Evolutionary conservation across 2,329 filamentous ascomycete species (phyloP), one percentile per base, ranked within the genome.

Genomic region (Exophiala lecanii-corni): DNA sequence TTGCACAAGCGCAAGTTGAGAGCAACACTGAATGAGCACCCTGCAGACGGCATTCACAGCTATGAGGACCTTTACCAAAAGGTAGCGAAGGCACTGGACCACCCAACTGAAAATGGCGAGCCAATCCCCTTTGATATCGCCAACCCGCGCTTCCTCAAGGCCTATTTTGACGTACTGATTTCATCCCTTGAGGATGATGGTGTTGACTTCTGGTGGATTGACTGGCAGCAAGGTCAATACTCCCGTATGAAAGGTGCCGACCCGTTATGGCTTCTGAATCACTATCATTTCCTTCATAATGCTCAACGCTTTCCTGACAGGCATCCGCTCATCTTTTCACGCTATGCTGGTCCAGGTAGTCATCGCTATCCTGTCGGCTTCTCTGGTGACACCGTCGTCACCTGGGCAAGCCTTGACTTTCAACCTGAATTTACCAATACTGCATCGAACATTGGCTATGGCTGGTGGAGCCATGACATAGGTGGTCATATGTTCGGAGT

Each of bases 391-490:
- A 73, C 73, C 0, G 60, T 77, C 33, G 72, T 75, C 13, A 75
- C 75, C 0, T 83, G 79, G 79, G 72, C 67, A 0, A 78, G 75
- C 0, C 67, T 83, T 12, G 59, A 70, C 9, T 83, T 82, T 60
- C 80, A 83, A 57, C 78, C 79, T 4, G 78, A 83, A 54, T 83
- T 83, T 54, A 84, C 80, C 0, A 75, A 78, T 2, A 81, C 76
- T 0, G 76, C 79, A 0, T 79, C 76, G 6, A 83, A 84, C 58
- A 79, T 83, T 45, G 79, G 79, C 0, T 83, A 79, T 49, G 79
- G 78, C 2, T 82, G 79, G 78, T 83, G 79, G 79, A 79, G 74
- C 38, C 79, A 83, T 57, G 79, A 83, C 49, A 80, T 83, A 19
- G 79, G 79, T 12, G 79, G 79, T 0, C 79, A 83, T 55, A 74